Evolutionary conservation across 495 filamentous ascomycete species (phyloP), one percentile per base, ranked within the genome.

Genomic region (Podospora tetraspora): DNA sequence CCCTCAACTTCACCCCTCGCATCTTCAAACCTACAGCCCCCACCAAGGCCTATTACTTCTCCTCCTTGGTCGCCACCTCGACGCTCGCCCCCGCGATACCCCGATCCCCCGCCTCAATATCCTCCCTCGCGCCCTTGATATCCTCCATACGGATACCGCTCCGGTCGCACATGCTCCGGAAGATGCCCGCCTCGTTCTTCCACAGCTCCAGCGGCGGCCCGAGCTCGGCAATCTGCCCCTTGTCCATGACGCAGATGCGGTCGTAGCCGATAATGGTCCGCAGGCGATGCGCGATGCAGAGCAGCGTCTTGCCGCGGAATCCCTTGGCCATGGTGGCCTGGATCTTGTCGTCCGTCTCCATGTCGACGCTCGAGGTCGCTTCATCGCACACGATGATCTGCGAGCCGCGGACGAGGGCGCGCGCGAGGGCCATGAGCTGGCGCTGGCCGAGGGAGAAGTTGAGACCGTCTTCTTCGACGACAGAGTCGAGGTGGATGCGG

Each of bases 361-460:
- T 94, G 78, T 99, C 94, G 6, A 99, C 93, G 5, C 87, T 90
- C 4, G 88, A 92, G 0, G 94, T 99, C 0, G 95, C 94, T 79
- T 97, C 95, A 81, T 99, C 94, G 78, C 93, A 97, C 61, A 99
- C 89, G 72, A 97, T 97, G 79, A 97, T 97, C 71, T 91, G 91
- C 0, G 89, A 89, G 30, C 90, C 86, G 32, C 95, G 87, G 0
- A 97, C 94, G 2, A 97, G 86, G 0, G 94, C 94, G 0, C 94
- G 88, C 1, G 94, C 94, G 1, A 99, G 84, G 3, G 95, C 94
- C 91, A 99, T 96, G 16, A 97, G 87, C 74, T 99, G 94, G 3
- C 94, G 88, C 79, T 99, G 94, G 1, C 95, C 94, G n/a, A 97
- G 88, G 1, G 91, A 95, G 82, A 96, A 99, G 79, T 97, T 99